Evolutionary conservation across 2,329 filamentous ascomycete species (phyloP).

Genomic region (Calonectria hawksworthii): DNA sequence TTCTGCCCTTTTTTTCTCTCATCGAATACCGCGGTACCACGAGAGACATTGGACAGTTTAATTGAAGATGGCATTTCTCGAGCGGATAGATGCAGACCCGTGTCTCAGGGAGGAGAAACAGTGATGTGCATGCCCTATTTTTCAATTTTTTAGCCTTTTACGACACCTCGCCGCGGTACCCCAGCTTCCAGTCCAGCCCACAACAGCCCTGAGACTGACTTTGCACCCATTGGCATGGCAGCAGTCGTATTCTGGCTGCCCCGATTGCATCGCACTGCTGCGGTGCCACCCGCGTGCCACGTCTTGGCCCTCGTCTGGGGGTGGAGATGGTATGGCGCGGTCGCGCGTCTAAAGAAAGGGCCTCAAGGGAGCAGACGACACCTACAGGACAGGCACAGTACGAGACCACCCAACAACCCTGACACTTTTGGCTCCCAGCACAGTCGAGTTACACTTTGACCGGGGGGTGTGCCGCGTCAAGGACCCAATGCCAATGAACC

Average conservation of each 20-base stretch:
- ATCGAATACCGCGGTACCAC: background rate
- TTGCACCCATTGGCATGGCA: background rate
- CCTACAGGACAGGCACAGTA: too few relatives aligned
- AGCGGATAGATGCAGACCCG: background rate
- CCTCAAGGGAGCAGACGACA: background rate
- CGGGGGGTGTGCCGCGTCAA: background rate
- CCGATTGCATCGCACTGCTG: background rate
- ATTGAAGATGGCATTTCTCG: background rate
- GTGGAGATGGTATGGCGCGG: slow-evolving; percentile 7
- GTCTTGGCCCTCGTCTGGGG: slow-evolving; percentile 1
- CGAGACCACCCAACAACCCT: background rate
- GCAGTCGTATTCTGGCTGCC: background rate
- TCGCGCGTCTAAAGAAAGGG: background rate
- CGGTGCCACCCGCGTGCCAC: slow-evolving; percentile 17
- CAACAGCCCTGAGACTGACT: background rate
- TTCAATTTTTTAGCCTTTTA: slow-evolving; percentile 8
- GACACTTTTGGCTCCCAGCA: background rate
- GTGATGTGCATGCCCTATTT: background rate
- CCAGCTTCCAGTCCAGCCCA: background rate
- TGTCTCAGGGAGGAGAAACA: background rate
- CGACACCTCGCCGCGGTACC: background rate
- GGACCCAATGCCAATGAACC: background rate
- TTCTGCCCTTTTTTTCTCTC: background rate
- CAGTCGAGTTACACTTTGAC: background rate
- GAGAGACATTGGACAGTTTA: background rate